Base-by-base conservation (phyloP, 1,284 basidiomycete species). In the Boletus calvinii region DNA sequence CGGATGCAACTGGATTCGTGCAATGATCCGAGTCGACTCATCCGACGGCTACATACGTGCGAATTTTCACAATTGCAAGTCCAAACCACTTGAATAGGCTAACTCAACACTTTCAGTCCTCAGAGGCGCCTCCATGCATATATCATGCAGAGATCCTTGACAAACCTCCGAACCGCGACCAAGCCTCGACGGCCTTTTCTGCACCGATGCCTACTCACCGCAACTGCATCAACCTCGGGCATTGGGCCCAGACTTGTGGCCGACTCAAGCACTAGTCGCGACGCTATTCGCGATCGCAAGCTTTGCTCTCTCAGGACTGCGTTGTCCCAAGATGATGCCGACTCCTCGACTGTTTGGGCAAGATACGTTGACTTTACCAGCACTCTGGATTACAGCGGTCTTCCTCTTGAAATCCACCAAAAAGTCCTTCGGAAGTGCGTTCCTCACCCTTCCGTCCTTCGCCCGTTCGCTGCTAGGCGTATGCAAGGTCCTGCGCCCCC, bases 331-430 rank as follows among this genome's bases (percentile, higher is more conserved):
- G 59, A 62, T 30, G 59, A 66, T 39, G 60, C 67, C 1, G 74
- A 74, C 54, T 75, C 77, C 3, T 72, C 76, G 26, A 72, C 72
- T 22, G 74, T 85, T 15, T 90, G 86, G 87, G 66, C 70, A 24
- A 69, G 72, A 61, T 90, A 90, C 66, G 66, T 75, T 45, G 80
- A 80, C 56, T 69, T 85, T 43, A 67, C 85, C 45, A 72, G 74
- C 54, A 63, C 72, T 53, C 64, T 78, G 37, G 81, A 76, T 38
- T 58, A 65, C 37, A 70, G 77, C 24, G 65, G 66, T 20, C 70
- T 90, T 45, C 85, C 87, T 12, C 66, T 85, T 20, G 75, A 83
- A 54, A 59, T 85, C 15, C 87, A 90, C 67, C 84, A 82, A 60
- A 68, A 74, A 31, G 85, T 87, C 50, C 77, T 90, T 18, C 79